Conservation (phyloP, 1,284 basidiomycete genomes). For the Cutaneotrichosporon mucoides region DNA sequence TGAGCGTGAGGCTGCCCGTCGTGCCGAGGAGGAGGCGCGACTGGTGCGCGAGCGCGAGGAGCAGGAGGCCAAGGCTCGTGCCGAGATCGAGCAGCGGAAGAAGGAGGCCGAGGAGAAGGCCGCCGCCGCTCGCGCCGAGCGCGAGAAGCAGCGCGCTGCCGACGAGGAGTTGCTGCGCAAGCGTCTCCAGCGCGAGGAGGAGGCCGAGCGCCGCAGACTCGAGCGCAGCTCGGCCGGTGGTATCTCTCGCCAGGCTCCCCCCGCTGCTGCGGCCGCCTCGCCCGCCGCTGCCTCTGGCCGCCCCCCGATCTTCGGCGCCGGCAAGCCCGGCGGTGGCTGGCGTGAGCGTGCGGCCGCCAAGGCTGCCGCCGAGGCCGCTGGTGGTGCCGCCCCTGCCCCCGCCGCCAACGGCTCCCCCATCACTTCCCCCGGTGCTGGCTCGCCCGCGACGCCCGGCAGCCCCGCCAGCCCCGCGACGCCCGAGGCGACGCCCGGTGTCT, state of each 20-base stretch:
- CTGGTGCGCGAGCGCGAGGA: constrained; percentile 31
- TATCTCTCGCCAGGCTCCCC: constrained; percentile 16
- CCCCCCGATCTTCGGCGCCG: constrained; percentile 6
- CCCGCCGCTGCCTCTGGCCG: too few relatives aligned
- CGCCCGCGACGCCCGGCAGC: background rate
- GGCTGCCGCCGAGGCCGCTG: constrained; percentile 22
- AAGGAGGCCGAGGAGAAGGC: constrained; percentile 40
- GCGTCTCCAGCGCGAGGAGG: constrained; percentile 72
- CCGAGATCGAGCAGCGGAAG: constrained; percentile 55
- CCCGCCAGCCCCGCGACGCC: too few relatives aligned
- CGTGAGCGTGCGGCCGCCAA: constrained; percentile 30
- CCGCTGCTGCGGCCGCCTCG: constrained; percentile 30
- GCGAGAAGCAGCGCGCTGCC: constrained; percentile 65
- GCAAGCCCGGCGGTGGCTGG: constrained; percentile 32
- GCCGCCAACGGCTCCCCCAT: constrained; percentile 7
- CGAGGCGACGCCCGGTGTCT: too few relatives aligned
- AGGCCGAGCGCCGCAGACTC: constrained; percentile 60
- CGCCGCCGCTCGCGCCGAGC: constrained; percentile 38
- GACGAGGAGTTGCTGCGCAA: constrained; percentile 58
- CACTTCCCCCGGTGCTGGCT: background rate
- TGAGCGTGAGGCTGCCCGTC: constrained; percentile 53
- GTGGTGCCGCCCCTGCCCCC: constrained; percentile 17
- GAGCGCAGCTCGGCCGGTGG: constrained; percentile 33
- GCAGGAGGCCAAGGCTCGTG: constrained; percentile 32
- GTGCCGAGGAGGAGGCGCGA: constrained; percentile 51